Evolutionary conservation across 257 asterid genomes (phyloP).

Genomic region (Schizonepeta tenuifolia): DNA sequence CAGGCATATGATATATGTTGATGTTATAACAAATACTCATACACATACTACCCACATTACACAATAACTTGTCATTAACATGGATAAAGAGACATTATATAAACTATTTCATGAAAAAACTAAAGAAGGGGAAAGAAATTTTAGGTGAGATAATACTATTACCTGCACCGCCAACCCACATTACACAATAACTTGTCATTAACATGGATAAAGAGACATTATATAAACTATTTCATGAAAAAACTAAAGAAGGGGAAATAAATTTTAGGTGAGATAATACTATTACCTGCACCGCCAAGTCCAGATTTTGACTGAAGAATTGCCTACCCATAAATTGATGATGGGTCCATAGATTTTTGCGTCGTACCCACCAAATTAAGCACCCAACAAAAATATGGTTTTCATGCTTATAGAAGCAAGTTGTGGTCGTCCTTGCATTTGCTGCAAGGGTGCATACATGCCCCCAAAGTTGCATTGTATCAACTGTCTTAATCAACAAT

Average conservation of each 20-base stretch:
- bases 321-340: slow-evolving; percentile 91
- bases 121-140: too few relatives aligned
- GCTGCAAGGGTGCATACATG: slow-evolving; percentile 96
- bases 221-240: background rate
- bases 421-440: slow-evolving; percentile 95
- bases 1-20: too few relatives aligned
- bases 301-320: slow-evolving; percentile 96
- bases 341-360: slow-evolving; percentile 91
- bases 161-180: too few relatives aligned
- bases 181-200: slow-evolving; percentile 4
- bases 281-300: slow-evolving; percentile 84
- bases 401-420: slow-evolving; percentile 59
- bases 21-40: background rate
- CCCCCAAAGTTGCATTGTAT: slow-evolving; percentile 84
- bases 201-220: slow-evolving; percentile 9
- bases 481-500: slow-evolving; percentile 78
- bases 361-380: slow-evolving; percentile 42
- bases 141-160: too few relatives aligned
- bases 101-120: too few relatives aligned
- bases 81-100: too few relatives aligned
- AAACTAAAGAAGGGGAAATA: background rate
- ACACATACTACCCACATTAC: background rate
- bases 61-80: too few relatives aligned
- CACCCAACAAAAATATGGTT: slow-evolving; percentile 21
- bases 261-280: background rate